Percentiles rank a stretch among this genome's conserved stretches.
phyloP scores from a whole-genome alignment of 202 grass and related monocot genomes.

The Cymbopogon flexuosus region DNA sequence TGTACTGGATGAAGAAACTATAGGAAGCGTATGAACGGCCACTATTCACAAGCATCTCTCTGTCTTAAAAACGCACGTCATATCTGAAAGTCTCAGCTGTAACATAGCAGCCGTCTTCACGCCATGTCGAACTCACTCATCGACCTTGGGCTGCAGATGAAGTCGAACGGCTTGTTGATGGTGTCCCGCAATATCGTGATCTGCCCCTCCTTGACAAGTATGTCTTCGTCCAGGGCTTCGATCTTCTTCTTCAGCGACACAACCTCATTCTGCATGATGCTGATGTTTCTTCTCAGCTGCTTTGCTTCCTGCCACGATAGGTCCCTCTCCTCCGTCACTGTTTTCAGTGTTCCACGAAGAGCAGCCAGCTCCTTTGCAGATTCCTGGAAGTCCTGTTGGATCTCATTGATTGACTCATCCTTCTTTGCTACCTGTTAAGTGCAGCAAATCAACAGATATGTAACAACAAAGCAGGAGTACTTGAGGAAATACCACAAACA shows the following conservation, averaged over 20 bases:
- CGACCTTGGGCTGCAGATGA: conserved; percentile 39
- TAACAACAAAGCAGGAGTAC: background rate
- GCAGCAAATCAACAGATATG: background rate
- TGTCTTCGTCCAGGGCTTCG: conserved; percentile 56
- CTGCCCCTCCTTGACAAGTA: conserved; percentile 69
- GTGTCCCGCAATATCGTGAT: conserved; percentile 47
- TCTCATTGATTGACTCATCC: conserved; percentile 39
- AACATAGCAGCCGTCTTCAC: conserved; percentile 20
- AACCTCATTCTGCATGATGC: conserved; percentile 44
- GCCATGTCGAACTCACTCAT: conserved; percentile 51
- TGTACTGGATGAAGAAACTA: background rate
- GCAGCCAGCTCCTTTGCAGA: conserved; percentile 46
- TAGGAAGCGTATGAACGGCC: conserved; percentile 26
- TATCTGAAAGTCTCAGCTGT: background rate
- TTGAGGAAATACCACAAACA: background rate
- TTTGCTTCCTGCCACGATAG: conserved; percentile 54
- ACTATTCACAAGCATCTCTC: conserved; percentile 20
- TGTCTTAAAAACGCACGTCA: background rate
- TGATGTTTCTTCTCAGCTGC: conserved; percentile 40
- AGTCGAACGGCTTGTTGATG: conserved; percentile 45
- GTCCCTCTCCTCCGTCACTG: conserved; percentile 55
- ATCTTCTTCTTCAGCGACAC: conserved; percentile 52
- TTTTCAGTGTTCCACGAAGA: conserved; percentile 51
- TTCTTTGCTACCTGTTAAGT: conserved; percentile 48
- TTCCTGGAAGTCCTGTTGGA: conserved; percentile 56